Evolutionary conservation across 164 flowering plant species (phyloP), one percentile per base, ranked within the genome.

Genomic region (Echeveria elegans): DNA sequence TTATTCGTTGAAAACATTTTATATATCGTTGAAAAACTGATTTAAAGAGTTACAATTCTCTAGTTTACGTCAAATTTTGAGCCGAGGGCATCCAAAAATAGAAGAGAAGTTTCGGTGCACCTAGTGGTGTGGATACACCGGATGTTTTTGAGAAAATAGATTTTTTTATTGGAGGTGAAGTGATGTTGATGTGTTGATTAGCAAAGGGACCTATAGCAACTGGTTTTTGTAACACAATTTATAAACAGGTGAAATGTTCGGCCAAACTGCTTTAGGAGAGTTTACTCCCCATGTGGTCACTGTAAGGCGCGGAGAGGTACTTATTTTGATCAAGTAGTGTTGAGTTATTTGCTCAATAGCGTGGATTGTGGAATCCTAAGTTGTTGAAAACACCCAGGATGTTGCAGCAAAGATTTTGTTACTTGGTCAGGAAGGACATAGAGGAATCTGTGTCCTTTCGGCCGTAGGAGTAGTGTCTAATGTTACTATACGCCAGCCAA

Each of bases 401-500:
- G 90, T 90, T 68, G 84, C 88, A 3, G 77, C 72, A 24, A 92
- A 81, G 79, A 86, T 92, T 65, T 69, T 80, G 37, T 77, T 88
- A 5, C 77, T 92, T 76, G 71, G 88, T 11, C 90, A 83, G 21
- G 81, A 86, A 71, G 91, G 92, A 48, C 82, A 88, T 38, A 73
- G 87, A 61, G 88, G 88, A 26, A 76, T 92, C 40, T 92, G 98
- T 64, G 69, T 92, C 72, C 88, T 92, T 61, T 89, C 96, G 12
- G 95, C 96, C 14, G 90, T 83, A 76, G 98, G 98, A 45, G 76
- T 91, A 32, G 76, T 92, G 73, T 89, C 96, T 0, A 88, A 81
- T 75, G 96, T 87, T 34, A 90, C 95, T 3, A 76, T 92, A 74
- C 85, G 90, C 21, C 96, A 90, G 72, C 90, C 95, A 3, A 86